phyloP scores from a whole-genome alignment of 164 flowering plant species.

The Cinnamomum chago region DNA sequence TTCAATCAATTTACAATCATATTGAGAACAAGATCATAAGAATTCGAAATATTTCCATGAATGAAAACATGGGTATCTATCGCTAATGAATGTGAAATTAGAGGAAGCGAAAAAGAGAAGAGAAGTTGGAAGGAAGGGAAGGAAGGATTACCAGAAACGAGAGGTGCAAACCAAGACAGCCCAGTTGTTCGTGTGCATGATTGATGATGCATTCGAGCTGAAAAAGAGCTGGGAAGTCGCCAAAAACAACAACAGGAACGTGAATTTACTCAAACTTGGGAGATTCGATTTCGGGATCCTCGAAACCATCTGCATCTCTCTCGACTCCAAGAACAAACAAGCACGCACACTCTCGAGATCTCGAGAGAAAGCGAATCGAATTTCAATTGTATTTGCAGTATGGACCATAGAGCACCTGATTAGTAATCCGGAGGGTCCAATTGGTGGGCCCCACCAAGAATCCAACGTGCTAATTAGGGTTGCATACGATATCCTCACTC shows the following conservation, averaged over 20 bases:
- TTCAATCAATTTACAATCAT: too few relatives aligned
- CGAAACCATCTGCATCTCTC: not conserved
- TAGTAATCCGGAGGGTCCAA: too few relatives aligned
- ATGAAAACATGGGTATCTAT: too few relatives aligned
- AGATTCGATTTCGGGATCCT: constrained; percentile 4
- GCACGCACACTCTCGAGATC: too few relatives aligned
- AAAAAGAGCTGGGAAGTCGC: constrained; percentile 7
- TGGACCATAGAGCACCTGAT: too few relatives aligned
- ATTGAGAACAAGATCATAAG: too few relatives aligned
- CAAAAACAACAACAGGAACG: constrained; percentile 16
- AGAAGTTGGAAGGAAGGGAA: not conserved
- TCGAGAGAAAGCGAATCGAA: too few relatives aligned
- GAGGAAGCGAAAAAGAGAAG: not conserved
- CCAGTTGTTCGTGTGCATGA: constrained; percentile 95
- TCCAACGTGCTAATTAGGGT: too few relatives aligned
- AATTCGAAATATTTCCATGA: too few relatives aligned
- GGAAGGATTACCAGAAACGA: constrained; percentile 68
- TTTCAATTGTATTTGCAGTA: too few relatives aligned
- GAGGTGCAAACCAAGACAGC: constrained; percentile 96
- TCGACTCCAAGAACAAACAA: not conserved
- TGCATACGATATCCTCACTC: too few relatives aligned
- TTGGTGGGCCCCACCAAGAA: too few relatives aligned
- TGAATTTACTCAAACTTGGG: not conserved
- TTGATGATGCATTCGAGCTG: constrained; percentile 27
- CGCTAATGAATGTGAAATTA: not conserved